Percentiles rank a stretch among this genome's conserved stretches.
phyloP scores from a whole-genome alignment of 2,329 filamentous ascomycete species.

The Atkinsonella hypoxylon region DNA sequence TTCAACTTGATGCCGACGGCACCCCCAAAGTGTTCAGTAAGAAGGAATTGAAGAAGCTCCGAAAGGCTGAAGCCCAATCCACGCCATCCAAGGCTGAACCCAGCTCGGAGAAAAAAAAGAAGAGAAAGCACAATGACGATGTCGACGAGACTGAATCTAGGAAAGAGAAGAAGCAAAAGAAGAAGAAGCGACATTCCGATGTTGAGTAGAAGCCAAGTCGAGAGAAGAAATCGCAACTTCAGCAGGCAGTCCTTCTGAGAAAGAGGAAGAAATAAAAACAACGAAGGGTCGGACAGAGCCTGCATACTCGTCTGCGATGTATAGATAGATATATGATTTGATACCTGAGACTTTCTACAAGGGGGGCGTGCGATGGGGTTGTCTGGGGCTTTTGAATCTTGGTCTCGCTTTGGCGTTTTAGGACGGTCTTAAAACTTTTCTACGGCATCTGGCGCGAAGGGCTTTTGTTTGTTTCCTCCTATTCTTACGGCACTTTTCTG shows the following conservation, averaged over 20 bases:
- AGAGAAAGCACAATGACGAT: conserved; percentile 59
- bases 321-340: conserved; percentile 13
- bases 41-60: conserved; percentile 64
- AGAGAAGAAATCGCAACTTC: not conserved
- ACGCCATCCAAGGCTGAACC: conserved; percentile 28
- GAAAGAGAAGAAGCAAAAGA: conserved; percentile 45
- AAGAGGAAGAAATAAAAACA: not conserved
- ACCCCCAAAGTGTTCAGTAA: conserved; percentile 58
- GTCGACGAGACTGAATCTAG: conserved; percentile 49
- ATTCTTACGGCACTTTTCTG: not conserved
- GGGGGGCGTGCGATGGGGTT: not conserved
- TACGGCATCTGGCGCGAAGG: conserved; percentile 20
- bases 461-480: conserved; percentile 10
- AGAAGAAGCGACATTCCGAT: conserved; percentile 31
- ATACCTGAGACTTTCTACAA: conserved; percentile 19
- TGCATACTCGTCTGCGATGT: conserved; percentile 10
- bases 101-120: conserved; percentile 42
- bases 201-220: conserved; percentile 6
- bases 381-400: conserved; percentile 3
- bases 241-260: not conserved
- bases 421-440: conserved; percentile 14
- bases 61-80: conserved; percentile 45
- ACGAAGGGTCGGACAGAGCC: conserved; percentile 3
- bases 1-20: conserved; percentile 52
- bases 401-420: conserved; percentile 22